phyloP scores from a whole-genome alignment of 371 early-diverging fungal genomes.

The Lichtheimia ornata region DNA sequence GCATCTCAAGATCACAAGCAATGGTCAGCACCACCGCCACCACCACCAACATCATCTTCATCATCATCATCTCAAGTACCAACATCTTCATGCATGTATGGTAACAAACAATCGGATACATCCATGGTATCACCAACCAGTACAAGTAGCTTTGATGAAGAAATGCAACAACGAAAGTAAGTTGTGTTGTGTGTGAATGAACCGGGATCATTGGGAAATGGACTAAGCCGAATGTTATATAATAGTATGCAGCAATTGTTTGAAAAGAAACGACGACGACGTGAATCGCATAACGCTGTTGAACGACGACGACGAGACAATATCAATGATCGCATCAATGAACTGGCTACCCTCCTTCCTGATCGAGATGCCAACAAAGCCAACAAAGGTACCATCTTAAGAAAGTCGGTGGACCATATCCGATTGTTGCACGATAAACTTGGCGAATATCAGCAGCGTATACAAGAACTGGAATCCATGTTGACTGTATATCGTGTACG shows the following conservation, averaged over 20 bases:
- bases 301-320: slow-evolving; percentile 93
- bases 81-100: slow-evolving; percentile 1
- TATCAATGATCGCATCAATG: slow-evolving; percentile 91
- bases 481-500: slow-evolving; percentile 35
- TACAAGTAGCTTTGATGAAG: slow-evolving; percentile 37
- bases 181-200: slow-evolving; percentile 4
- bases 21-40: slow-evolving; percentile 1
- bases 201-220: background rate
- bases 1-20: slow-evolving; percentile 11
- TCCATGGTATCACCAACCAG: slow-evolving; percentile 16
- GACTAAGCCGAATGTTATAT: background rate
- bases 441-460: slow-evolving; percentile 57
- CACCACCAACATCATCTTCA: background rate
- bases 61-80: slow-evolving; percentile 3
- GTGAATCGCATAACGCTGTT: slow-evolving; percentile 58
- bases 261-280: slow-evolving; percentile 41
- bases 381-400: slow-evolving; percentile 82
- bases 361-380: slow-evolving; percentile 65
- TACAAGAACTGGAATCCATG: slow-evolving; percentile 67
- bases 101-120: slow-evolving; percentile 9
- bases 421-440: slow-evolving; percentile 63
- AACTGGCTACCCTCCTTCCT: slow-evolving; percentile 39
- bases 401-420: slow-evolving; percentile 89
- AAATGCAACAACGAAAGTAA: slow-evolving; percentile 44
- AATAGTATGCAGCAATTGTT: slow-evolving; percentile 44